Percentiles rank a stretch among this genome's conserved stretches.
phyloP scores from a whole-genome alignment of 1,284 basidiomycete species.

The Fomitiporia mediterranea region DNA sequence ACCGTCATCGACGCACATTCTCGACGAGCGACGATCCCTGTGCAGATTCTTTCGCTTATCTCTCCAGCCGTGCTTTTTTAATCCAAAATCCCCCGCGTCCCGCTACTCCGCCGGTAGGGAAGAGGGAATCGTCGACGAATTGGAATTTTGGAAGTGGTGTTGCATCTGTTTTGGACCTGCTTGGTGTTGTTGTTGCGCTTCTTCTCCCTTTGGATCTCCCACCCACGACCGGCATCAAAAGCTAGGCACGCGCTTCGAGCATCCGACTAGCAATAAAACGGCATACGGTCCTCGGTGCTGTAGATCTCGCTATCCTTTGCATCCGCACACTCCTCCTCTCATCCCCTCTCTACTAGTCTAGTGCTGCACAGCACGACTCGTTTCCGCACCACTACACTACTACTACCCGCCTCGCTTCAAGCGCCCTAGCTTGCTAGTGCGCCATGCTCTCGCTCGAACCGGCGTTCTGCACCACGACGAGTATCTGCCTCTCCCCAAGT shows the following conservation, averaged over 20 bases:
- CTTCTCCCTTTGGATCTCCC: neutral
- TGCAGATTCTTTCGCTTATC: neutral
- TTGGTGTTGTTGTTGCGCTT: neutral
- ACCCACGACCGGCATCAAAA: slow-evolving; percentile 1
- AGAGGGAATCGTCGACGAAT: neutral
- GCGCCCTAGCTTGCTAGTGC: neutral
- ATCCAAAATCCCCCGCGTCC: neutral
- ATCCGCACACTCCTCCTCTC: neutral
- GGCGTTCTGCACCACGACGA: neutral
- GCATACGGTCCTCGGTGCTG: too few relatives aligned
- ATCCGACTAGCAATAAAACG: neutral
- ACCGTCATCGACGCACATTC: neutral
- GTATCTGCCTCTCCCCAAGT: neutral
- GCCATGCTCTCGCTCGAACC: slow-evolving; percentile 6
- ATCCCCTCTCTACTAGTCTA: neutral
- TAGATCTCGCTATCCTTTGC: too few relatives aligned
- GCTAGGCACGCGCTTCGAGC: neutral
- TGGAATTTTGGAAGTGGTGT: neutral
- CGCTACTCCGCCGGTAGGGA: neutral
- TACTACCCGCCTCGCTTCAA: neutral
- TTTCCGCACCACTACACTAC: neutral
- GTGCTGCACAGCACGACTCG: too few relatives aligned
- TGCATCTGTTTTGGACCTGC: neutral
- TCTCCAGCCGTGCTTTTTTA: neutral
- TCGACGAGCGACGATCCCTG: slow-evolving; percentile 1